These are phyloP conservation scores for Lotus japonicus DNA, from an alignment of 306 rosid genomes.

Conservation along the genomic window DNA sequence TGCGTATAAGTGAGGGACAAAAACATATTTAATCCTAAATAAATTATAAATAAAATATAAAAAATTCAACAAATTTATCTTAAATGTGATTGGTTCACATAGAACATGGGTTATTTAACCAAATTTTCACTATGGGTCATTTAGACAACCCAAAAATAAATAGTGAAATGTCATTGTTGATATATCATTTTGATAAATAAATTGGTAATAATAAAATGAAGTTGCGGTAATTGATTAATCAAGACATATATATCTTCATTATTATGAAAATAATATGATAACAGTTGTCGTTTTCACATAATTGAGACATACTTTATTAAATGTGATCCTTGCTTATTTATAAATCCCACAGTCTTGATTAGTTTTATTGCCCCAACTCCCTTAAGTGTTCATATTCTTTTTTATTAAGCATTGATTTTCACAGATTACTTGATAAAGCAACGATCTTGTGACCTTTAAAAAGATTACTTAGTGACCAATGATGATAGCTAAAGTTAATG, in stretches of 20 bases:
- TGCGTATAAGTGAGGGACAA: too few relatives aligned
- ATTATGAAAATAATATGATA: not conserved
- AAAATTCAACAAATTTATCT: too few relatives aligned
- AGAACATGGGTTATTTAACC: too few relatives aligned
- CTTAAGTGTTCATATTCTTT: conserved; percentile 25
- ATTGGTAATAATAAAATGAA: not conserved
- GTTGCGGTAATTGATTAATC: not conserved
- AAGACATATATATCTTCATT: not conserved
- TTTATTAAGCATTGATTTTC: conserved; percentile 14
- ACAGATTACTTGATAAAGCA: conserved; percentile 22
- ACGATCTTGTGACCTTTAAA: conserved; percentile 16
- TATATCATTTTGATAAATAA: too few relatives aligned
- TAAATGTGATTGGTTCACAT: too few relatives aligned
- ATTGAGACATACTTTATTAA: conserved; percentile 16
- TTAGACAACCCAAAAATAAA: too few relatives aligned
- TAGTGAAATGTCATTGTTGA: too few relatives aligned
- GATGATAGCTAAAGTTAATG: conserved; percentile 40
- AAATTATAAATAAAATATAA: too few relatives aligned
- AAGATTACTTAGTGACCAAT: conserved; percentile 32
- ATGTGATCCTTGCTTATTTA: conserved; percentile 19
- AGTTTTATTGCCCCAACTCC: conserved; percentile 5
- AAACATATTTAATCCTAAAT: too few relatives aligned
- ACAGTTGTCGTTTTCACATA: conserved; percentile 14
- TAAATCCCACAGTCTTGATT: not conserved
- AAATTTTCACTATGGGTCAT: too few relatives aligned